A percentile compares a stretch with the other conserved stretches of the same genome.
phyloP scores from a whole-genome alignment of 148 eudicot genomes.

The Talinum fruticosum region DNA sequence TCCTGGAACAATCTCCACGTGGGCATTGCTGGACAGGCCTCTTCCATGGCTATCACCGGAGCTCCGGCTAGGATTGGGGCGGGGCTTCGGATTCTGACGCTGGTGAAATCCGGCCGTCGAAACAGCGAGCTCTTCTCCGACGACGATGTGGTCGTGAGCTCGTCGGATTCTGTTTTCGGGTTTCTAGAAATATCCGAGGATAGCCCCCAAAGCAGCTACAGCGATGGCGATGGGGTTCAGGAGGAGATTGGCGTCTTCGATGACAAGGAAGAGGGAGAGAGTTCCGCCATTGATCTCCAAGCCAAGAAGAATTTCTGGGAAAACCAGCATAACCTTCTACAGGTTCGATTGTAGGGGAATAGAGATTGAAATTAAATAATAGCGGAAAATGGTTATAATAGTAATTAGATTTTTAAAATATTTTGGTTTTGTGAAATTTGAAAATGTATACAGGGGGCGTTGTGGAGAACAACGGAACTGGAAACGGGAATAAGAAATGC shows the following conservation, averaged over 20 bases:
- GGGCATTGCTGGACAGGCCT: too few relatives aligned
- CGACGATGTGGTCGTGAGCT: constrained; percentile 29
- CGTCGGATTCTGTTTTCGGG: constrained; percentile 54
- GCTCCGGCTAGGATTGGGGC: constrained; percentile 27
- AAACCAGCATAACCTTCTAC: constrained; percentile 35
- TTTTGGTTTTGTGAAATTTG: too few relatives aligned
- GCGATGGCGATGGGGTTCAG: not conserved
- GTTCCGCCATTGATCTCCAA: constrained; percentile 13
- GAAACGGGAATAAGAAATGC: constrained; percentile 52
- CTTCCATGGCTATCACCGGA: constrained; percentile 32
- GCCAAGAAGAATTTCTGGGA: constrained; percentile 53
- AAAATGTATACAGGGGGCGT: constrained; percentile 43
- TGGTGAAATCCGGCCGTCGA: not conserved
- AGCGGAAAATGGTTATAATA: too few relatives aligned
- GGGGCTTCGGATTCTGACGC: constrained; percentile 31
- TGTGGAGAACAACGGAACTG: constrained; percentile 54
- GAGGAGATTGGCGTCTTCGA: constrained; percentile 18
- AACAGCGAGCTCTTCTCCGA: constrained; percentile 21
- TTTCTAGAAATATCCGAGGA: constrained; percentile 38
- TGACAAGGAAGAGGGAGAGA: constrained; percentile 13
- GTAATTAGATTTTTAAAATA: too few relatives aligned
- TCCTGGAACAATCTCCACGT: not conserved
- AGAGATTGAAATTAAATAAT: too few relatives aligned
- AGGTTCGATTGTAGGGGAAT: constrained; percentile 20
- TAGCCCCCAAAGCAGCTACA: constrained; percentile 19